A percentile compares a stretch with the other conserved stretches of the same genome.
phyloP scores from a whole-genome alignment of 768 basidiomycete genomes.

The Xerocomellus intermedius region DNA sequence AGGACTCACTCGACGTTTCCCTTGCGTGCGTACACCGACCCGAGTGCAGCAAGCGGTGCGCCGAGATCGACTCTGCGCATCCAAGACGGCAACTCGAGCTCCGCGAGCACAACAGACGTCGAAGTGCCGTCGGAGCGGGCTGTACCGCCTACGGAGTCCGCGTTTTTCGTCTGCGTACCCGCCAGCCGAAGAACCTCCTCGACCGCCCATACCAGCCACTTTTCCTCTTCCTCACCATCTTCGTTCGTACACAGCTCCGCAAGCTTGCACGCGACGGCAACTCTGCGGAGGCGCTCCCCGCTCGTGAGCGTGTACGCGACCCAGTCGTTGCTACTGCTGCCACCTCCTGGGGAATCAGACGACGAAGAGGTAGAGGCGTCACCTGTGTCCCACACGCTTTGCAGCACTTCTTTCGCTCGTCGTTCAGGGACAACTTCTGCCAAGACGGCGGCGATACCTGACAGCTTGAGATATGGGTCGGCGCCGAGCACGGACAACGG shows the following conservation, averaged over 20 bases:
- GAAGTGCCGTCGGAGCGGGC: neutral
- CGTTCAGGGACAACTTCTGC: constrained; percentile 44
- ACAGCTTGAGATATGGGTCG: constrained; percentile 61
- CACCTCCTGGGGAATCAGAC: constrained; percentile 1
- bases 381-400: constrained; percentile 22
- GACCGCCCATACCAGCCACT: constrained; percentile 43
- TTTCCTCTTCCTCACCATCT: constrained; percentile 39
- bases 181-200: constrained; percentile 40
- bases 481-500: constrained; percentile 35
- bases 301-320: constrained; percentile 27
- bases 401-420: constrained; percentile 28
- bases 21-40: constrained; percentile 53
- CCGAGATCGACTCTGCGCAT: constrained; percentile 57
- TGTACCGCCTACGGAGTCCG: neutral
- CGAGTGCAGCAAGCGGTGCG: constrained; percentile 67
- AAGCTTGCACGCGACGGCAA: constrained; percentile 46
- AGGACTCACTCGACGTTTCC: constrained; percentile 46
- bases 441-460: constrained; percentile 63
- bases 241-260: constrained; percentile 38
- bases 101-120: constrained; percentile 39
- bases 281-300: constrained; percentile 42
- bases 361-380: neutral
- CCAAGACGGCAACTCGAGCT: constrained; percentile 61
- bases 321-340: constrained; percentile 14
- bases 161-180: constrained; percentile 6